Conservation (phyloP, 331 rosid genomes). For the Prunus yedoensis region DNA sequence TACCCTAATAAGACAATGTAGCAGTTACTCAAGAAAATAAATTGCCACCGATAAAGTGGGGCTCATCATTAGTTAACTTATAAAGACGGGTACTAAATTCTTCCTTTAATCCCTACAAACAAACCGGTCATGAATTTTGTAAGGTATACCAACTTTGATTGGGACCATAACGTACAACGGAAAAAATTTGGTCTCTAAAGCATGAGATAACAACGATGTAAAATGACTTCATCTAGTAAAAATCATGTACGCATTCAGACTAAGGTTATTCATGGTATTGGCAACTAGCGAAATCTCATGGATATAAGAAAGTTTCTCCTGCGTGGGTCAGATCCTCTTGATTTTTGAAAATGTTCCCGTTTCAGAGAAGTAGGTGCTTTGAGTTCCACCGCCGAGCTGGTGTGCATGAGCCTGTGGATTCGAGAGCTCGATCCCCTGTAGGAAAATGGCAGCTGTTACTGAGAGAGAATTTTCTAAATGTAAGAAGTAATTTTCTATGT, state of each 20-base stretch:
- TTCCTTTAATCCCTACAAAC: too few species aligned
- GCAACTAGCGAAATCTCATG: background rate
- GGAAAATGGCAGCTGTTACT: background rate
- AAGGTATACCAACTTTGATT: too few species aligned
- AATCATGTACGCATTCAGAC: background rate
- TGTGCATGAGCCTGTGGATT: constrained; percentile 96
- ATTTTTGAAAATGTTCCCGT: constrained; percentile 92
- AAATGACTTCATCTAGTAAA: background rate
- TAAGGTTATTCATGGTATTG: background rate
- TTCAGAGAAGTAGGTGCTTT: constrained; percentile 94
- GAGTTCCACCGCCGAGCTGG: constrained; percentile 93
- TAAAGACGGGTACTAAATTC: too few species aligned
- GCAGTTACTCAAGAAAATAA: too few species aligned
- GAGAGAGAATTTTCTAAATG: background rate
- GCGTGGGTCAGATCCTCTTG: constrained; percentile 56
- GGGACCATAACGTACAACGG: too few species aligned
- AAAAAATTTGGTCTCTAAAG: too few species aligned
- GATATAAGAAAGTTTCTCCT: background rate
- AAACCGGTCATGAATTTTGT: too few species aligned
- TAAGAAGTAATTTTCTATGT: background rate
- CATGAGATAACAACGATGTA: too few species aligned
- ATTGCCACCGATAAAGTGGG: too few species aligned
- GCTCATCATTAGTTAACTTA: too few species aligned
- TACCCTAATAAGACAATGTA: too few species aligned
- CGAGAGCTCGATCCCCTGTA: constrained; percentile 92